Evolutionary conservation across 2,329 filamentous ascomycete species (phyloP), one percentile per base, ranked within the genome.

Genomic region (Fusarium liriodendri): DNA sequence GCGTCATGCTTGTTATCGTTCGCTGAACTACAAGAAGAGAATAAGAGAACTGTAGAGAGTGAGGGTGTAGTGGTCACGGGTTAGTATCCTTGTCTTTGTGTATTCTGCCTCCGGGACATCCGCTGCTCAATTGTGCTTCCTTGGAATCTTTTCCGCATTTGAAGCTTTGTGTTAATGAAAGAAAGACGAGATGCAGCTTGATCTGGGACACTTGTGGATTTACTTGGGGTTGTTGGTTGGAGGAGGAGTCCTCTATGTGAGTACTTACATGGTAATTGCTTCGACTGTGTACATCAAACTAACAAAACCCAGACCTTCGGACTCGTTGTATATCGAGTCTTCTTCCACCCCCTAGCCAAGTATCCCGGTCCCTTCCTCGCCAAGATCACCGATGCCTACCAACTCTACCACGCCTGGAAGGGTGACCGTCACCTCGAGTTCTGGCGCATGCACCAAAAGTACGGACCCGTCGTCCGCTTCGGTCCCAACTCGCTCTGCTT

Each of bases 401-500:
- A 91, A 79, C 88, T 93, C 33, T 95, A 94, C 81, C 91, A 95
- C 75, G 92, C 93, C 57, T 93, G 91, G 83, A 92, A 90, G 77
- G 94, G 93, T 62, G 91, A 93, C 74, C 88, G 93, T 1, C 93
- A 95, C 79, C 87, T 95, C 20, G 90, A 93, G 78, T 91, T 95
- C 77, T 91, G 91, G 84, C 86, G 88, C 33, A 86, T 92, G 75
- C 94, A 97, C 80, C 84, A 91, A 75, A 87, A 88, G 79, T 95
- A 97, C 78, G 93, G 93, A 86, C 84, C 86, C n/a, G 81, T 91
- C 60, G 92, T 96, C n/a, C 93, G 94, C 32, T 94, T 93, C 74
- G 93, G 93, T 0, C 94, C 94, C 52, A 94, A 95, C 81, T 90
- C 89, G 69, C 84, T 97, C 47, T 94, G 92, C 1, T 90, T 97